Evolutionary conservation across 345 rosid species (phyloP).

Genomic region (Eucalyptus sp.): DNA sequence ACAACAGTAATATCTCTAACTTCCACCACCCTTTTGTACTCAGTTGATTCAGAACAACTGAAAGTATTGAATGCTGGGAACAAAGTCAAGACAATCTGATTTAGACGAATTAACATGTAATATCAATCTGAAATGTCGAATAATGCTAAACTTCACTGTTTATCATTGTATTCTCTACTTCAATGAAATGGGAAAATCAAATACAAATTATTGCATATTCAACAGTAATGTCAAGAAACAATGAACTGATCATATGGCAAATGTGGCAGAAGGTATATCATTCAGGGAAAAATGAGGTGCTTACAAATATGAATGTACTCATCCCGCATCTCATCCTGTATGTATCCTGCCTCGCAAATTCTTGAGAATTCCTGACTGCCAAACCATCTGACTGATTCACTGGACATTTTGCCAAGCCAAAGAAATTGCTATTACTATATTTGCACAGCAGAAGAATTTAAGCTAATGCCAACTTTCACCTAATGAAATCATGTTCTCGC

Average conservation of each 20-base stretch:
- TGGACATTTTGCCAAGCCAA: conserved; percentile 38
- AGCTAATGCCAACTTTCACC: background rate
- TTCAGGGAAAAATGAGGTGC: background rate
- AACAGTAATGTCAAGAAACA: background rate
- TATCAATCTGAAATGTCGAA: background rate
- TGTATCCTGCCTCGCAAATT: conserved; percentile 31
- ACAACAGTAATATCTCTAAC: background rate
- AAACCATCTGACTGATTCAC: conserved; percentile 28
- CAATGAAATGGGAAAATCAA: background rate
- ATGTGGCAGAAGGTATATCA: conserved; percentile 1
- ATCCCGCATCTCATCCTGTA: conserved; percentile 14
- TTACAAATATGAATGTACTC: conserved; percentile 37
- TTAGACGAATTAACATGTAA: background rate
- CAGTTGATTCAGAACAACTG: background rate
- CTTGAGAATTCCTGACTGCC: conserved; percentile 40
- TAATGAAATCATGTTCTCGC: background rate
- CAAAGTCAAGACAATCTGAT: background rate
- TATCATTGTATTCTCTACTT: background rate
- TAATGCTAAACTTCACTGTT: background rate
- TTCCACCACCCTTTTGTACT: background rate
- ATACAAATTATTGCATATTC: background rate
- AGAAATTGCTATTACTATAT: conserved; percentile 10
- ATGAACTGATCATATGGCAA: background rate
- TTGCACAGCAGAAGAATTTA: conserved; percentile 36
- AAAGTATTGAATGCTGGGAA: background rate